These are phyloP conservation scores for Fistulinella cinereoalba DNA, from an alignment of 1,284 basidiomycete species.

Conservation along the genomic window DNA sequence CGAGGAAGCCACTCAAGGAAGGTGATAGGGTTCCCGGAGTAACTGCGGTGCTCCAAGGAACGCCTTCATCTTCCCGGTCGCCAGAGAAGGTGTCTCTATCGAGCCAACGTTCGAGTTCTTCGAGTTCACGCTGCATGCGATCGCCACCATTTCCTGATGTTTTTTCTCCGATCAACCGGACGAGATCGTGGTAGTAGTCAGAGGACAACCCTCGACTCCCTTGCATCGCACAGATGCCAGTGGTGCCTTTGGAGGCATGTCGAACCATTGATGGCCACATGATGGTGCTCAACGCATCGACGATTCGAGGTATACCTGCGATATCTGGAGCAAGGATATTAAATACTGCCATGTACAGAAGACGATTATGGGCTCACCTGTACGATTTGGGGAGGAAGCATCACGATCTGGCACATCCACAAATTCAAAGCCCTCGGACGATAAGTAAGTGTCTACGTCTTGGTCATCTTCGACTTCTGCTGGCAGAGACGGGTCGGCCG, in stretches of 20 bases:
- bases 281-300: conserved; percentile 76
- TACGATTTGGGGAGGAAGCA: conserved; percentile 10
- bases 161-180: conserved; percentile 20
- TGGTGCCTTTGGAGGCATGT: conserved; percentile 5
- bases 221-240: not conserved
- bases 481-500: conserved; percentile 5
- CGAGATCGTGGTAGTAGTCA: conserved; percentile 19
- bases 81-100: conserved; percentile 39
- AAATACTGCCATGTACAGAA: not conserved
- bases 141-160: conserved; percentile 21
- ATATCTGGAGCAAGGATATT: conserved; percentile 40
- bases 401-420: conserved; percentile 41
- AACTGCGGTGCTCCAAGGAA: conserved; percentile 28
- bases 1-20: conserved; percentile 18
- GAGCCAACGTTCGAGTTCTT: conserved; percentile 61
- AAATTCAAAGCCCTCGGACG: conserved; percentile 71
- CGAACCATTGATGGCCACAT: conserved; percentile 78
- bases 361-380: conserved; percentile 15
- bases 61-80: conserved; percentile 8
- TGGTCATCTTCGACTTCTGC: conserved; percentile 35
- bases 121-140: conserved; percentile 50
- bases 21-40: conserved; percentile 30
- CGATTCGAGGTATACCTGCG: conserved; percentile 60
- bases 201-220: conserved; percentile 8
- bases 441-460: conserved; percentile 61